Evolutionary conservation across 768 basidiomycete genomes (phyloP).

Genomic region (Leccinum rimulosum): DNA sequence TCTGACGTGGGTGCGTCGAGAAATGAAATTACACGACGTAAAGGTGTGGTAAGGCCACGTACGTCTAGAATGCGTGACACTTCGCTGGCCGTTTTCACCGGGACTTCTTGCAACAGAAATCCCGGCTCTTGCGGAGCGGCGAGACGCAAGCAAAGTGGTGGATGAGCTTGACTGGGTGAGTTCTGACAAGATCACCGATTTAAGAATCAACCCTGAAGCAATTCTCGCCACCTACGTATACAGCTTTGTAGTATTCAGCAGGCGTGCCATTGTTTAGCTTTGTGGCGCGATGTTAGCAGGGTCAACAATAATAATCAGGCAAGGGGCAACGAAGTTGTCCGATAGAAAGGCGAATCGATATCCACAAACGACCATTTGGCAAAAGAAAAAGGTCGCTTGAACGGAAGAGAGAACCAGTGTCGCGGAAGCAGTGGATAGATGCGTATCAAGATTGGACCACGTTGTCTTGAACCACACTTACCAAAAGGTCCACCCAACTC

Average conservation of each 20-base stretch:
- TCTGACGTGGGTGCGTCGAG: conserved; percentile 3
- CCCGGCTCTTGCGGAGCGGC: conserved; percentile 73
- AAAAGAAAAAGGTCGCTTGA: neutral
- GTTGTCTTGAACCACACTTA: conserved; percentile 15
- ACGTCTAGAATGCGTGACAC: conserved; percentile 78
- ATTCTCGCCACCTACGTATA: conserved; percentile 50
- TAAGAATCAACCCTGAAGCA: neutral
- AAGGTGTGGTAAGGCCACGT: conserved; percentile 5
- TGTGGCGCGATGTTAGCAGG: conserved; percentile 12
- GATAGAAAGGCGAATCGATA: neutral
- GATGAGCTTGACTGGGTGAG: conserved; percentile 65
- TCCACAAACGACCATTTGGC: neutral
- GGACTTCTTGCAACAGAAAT: conserved; percentile 66
- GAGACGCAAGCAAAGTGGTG: conserved; percentile 66
- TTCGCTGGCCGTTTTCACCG: conserved; percentile 69
- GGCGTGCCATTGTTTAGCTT: conserved; percentile 56
- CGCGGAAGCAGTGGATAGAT: neutral
- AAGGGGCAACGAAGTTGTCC: neutral
- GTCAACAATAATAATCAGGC: neutral
- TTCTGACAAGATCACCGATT: conserved; percentile 37
- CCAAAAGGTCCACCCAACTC: conserved; percentile 33
- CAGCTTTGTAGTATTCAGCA: conserved; percentile 63
- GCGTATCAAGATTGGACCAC: neutral
- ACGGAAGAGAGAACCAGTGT: neutral
- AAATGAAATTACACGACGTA: neutral